These are phyloP conservation scores for Mortierella sp. DNA, from an alignment of 371 early-diverging fungal species.

Conservation along the genomic window DNA sequence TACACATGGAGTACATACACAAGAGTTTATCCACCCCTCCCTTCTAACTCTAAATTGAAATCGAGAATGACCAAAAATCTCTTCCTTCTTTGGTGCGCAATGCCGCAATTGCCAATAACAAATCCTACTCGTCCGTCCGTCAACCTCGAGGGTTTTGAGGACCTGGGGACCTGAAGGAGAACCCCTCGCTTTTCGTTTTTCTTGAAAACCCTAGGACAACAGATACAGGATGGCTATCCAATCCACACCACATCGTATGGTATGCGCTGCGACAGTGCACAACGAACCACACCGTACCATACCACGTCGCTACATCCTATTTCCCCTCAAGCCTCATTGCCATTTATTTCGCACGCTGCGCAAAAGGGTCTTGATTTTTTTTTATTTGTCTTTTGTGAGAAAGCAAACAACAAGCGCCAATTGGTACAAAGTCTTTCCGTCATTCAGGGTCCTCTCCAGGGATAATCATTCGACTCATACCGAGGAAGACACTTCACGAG, in stretches of 20 bases:
- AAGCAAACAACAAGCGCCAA: too few species aligned
- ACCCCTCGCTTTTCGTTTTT: not conserved
- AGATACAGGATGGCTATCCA: too few species aligned
- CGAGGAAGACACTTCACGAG: not conserved
- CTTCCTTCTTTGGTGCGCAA: conserved; percentile 19
- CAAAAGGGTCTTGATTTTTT: not conserved
- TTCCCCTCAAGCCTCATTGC: not conserved
- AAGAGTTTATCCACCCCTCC: not conserved
- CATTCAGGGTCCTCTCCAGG: not conserved
- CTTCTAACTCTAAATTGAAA: not conserved
- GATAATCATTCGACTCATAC: not conserved
- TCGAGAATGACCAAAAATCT: not conserved
- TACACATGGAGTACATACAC: too few species aligned
- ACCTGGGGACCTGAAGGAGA: not conserved
- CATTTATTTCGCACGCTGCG: not conserved
- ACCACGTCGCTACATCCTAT: not conserved
- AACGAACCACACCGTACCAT: too few species aligned
- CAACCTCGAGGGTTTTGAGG: not conserved
- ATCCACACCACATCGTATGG: too few species aligned
- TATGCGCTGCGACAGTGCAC: too few species aligned
- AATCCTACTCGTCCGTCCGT: not conserved
- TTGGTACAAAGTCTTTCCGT: too few species aligned
- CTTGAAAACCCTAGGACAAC: too few species aligned
- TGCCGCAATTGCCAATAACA: not conserved
- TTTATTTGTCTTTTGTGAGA: too few species aligned